Evolutionary conservation across 257 asterid species (phyloP), one percentile per base, ranked within the genome.

Genomic region (Rauvolfia tetraphylla): DNA sequence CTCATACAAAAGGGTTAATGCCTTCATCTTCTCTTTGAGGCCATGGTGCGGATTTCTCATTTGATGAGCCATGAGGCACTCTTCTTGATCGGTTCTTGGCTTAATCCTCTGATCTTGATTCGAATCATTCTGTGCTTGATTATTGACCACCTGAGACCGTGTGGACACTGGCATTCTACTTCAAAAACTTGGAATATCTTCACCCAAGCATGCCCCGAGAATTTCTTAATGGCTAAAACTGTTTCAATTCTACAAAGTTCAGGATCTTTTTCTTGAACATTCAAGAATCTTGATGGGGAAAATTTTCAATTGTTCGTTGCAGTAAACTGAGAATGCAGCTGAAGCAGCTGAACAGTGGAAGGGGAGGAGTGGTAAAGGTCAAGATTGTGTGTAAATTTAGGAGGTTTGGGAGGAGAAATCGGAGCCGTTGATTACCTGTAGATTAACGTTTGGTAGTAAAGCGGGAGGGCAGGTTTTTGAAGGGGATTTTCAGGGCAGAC

Each of bases 21-120:
- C 88, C 78, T 81, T 87, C 93, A 89, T 84, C 86, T 89, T 87
- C 80, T 87, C 93, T 75, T 85, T 89, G 38, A 89, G 83, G 15
- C 91, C 91, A 76, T 87, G 88, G 72, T 89, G 90, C 23, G 90
- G 93, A 77, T 87, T 87, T 63, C 88, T 82, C 76, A 72, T 48
- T 36, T 74, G 76, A 58, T 38, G 57, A 73, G 69, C 74, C 83
- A 78, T 79, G 7, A 69, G 81, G 38, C 68, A 62, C 48, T 76
- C 78, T 82, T 86, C 87, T 76, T 81, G 80, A 79, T 77, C 76
- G 39, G 56, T 33, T 75, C 63, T 78, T 61, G 33, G 69, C 49
- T 75, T 73, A 41, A 22, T 44, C 51, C 79, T 79, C 44, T 81
- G 68, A 17, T 67, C 79, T 81, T 72, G 81, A 77, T 61, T 56